phyloP scores from a whole-genome alignment of 768 basidiomycete species.

The Suillus paluster region DNA sequence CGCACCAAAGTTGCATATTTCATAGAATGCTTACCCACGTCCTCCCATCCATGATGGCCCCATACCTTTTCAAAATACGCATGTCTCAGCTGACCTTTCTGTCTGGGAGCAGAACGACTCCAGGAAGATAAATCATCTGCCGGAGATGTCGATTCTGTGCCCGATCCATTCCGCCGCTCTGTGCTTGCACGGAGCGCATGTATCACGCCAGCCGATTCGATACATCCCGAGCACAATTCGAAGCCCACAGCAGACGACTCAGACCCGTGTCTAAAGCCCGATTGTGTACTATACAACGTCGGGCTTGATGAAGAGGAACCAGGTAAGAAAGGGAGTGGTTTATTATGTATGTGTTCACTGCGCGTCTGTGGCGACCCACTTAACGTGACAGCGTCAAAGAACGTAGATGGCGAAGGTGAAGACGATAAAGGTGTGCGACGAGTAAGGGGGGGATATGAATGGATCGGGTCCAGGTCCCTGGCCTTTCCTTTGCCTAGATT shows the following conservation, averaged over 20 bases:
- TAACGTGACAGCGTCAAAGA: slow-evolving; percentile 22
- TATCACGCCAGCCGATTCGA: slow-evolving; percentile 75
- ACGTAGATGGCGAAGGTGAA: slow-evolving; percentile 22
- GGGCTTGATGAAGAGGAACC: slow-evolving; percentile 28
- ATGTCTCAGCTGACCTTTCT: slow-evolving; percentile 80
- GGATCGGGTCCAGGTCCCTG: slow-evolving; percentile 30
- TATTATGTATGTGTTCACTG: slow-evolving; percentile 33
- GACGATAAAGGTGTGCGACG: slow-evolving; percentile 32
- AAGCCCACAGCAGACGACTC: slow-evolving; percentile 52
- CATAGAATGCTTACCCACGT: slow-evolving; percentile 68
- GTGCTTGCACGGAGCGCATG: slow-evolving; percentile 72
- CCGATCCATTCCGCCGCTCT: slow-evolving; percentile 19
- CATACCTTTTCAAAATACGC: slow-evolving; percentile 88
- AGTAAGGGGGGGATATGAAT: slow-evolving; percentile 41
- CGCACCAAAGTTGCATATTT: neutral
- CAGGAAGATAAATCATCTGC: slow-evolving; percentile 62
- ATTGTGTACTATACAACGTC: slow-evolving; percentile 13
- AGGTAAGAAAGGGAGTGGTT: slow-evolving; percentile 52
- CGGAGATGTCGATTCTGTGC: slow-evolving; percentile 51
- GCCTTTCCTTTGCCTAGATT: slow-evolving; percentile 51
- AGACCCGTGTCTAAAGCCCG: slow-evolving; percentile 2
- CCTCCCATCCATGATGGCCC: slow-evolving; percentile 83
- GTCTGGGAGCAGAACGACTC: slow-evolving; percentile 68
- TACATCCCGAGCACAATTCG: slow-evolving; percentile 83
- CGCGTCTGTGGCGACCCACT: slow-evolving; percentile 17